Evolutionary conservation across 1,139 yeast genomes (phyloP), one percentile per base, ranked within the genome.

Genomic region (Sugiyamaella paludigena): DNA sequence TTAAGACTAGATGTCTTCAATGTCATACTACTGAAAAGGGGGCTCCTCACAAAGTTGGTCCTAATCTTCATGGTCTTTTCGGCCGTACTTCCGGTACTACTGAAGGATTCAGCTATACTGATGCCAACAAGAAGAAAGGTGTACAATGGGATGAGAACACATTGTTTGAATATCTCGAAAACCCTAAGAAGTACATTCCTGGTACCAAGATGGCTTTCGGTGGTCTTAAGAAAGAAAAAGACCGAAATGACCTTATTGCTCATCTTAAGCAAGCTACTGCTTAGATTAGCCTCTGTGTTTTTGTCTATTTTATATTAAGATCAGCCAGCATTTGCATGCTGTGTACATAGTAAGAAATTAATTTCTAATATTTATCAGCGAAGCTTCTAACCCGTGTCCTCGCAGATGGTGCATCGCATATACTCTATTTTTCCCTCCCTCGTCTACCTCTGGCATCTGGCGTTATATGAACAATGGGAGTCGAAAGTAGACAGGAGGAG

Each of bases 121-220:
- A 92, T 64, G 98, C 98, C 71, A 91, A 91, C 88, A 87, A 87
- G 82, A 85, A 86, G 80, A 89, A 89, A 79, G 95, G 91, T 69
- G 95, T 91, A 59, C 66, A 64, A 56, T 92, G 98, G 98, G 63
- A 69, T 61, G 94, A 83, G 70, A 92, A 89, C 71, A 81, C 89
- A 73, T 81, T 92, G 85, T 80, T 84, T 65, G 96, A 87, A 73
- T 92, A 92, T 84, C 84, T 92, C 75, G 95, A 86, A 77, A 94
- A 92, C 87, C 98, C 98, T 79, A 92, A 92, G 95, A 92, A 92
- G 80, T 92, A 89, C 80, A 89, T 92, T 65, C 98, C 98, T 70
- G 98, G 98, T 76, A 92, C 98, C 79, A 92, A 92, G 85, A 92
- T 92, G 98, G 98, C 98, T 61, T 92, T 92, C 68, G 98, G 97